These are phyloP conservation scores for Neofusicoccum parvum DNA, from an alignment of 2,329 filamentous ascomycete species.

Conservation along the genomic window DNA sequence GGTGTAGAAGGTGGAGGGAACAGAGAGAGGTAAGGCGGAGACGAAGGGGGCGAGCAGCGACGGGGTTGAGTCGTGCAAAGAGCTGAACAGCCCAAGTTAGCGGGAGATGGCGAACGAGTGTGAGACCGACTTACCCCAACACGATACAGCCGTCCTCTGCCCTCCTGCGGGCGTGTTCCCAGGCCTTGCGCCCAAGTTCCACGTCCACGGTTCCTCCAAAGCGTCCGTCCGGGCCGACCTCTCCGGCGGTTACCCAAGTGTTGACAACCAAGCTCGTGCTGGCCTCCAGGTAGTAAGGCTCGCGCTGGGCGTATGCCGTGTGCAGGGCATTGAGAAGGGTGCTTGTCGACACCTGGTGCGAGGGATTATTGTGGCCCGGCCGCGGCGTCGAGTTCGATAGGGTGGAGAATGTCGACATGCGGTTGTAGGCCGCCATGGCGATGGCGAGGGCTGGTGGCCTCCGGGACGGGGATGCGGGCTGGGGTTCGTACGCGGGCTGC, in stretches of 20 bases:
- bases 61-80: slow-evolving; percentile 84
- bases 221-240: slow-evolving; percentile 67
- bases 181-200: slow-evolving; percentile 76
- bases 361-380: slow-evolving; percentile 62
- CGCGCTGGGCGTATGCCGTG: slow-evolving; percentile 78
- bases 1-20: slow-evolving; percentile 75
- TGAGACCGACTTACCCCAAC: slow-evolving; percentile 65
- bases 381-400: slow-evolving; percentile 60
- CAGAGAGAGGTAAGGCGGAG: slow-evolving; percentile 74
- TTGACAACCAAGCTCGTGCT: slow-evolving; percentile 92
- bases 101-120: neutral
- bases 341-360: slow-evolving; percentile 85
- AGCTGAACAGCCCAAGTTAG: slow-evolving; percentile 55
- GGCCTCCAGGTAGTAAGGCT: slow-evolving; percentile 85
- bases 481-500: neutral
- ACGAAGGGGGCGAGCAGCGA: slow-evolving; percentile 83
- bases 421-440: slow-evolving; percentile 53
- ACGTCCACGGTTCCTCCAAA: slow-evolving; percentile 78
- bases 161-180: slow-evolving; percentile 93
- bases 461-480: slow-evolving; percentile 5
- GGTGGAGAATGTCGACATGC: slow-evolving; percentile 63
- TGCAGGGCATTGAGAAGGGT: slow-evolving; percentile 91
- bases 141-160: slow-evolving; percentile 95
- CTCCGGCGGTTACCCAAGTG: slow-evolving; percentile 85
- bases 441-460: neutral